Percentiles rank a stretch among this genome's conserved stretches.
Evolutionary conservation across 441 rosid species (phyloP).

Genomic region (Arabidopsis hybrid): DNA sequence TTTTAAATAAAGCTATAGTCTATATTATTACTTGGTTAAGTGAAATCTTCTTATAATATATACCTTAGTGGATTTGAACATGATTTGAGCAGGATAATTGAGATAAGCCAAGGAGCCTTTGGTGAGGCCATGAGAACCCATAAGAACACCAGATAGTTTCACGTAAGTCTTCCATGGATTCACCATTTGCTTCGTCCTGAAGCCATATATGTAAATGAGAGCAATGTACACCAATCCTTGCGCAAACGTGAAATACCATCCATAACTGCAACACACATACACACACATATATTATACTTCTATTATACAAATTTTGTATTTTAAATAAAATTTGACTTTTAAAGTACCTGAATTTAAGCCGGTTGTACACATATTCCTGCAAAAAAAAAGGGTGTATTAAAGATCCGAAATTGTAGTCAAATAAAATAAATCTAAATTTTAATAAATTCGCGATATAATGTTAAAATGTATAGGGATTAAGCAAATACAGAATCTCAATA

Average conservation of each 20-base stretch:
- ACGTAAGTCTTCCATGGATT: slow-evolving; percentile 87
- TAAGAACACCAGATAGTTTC: slow-evolving; percentile 79
- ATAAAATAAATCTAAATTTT: not conserved
- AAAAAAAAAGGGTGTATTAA: not conserved
- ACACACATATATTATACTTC: not conserved
- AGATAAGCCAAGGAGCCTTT: slow-evolving; percentile 90
- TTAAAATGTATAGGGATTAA: slow-evolving; percentile 36
- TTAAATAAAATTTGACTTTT: not conserved
- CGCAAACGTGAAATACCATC: slow-evolving; percentile 89
- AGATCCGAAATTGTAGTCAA: not conserved
- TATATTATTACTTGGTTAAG: not conserved
- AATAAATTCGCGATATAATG: not conserved
- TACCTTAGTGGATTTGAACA: slow-evolving; percentile 95
- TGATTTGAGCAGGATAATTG: slow-evolving; percentile 89
- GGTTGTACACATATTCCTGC: slow-evolving; percentile 92
- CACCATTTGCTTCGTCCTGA: slow-evolving; percentile 79
- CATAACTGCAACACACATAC: slow-evolving; percentile 58
- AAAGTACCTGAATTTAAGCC: slow-evolving; percentile 75
- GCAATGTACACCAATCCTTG: slow-evolving; percentile 84
- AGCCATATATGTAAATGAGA: slow-evolving; percentile 75
- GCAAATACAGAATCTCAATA: slow-evolving; percentile 15
- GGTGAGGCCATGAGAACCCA: slow-evolving; percentile 89
- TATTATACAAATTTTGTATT: not conserved
- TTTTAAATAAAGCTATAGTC: too few relatives aligned
- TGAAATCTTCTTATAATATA: not conserved